Conservation (phyloP, 495 filamentous ascomycete species). For the Annulohypoxylon nitens region DNA sequence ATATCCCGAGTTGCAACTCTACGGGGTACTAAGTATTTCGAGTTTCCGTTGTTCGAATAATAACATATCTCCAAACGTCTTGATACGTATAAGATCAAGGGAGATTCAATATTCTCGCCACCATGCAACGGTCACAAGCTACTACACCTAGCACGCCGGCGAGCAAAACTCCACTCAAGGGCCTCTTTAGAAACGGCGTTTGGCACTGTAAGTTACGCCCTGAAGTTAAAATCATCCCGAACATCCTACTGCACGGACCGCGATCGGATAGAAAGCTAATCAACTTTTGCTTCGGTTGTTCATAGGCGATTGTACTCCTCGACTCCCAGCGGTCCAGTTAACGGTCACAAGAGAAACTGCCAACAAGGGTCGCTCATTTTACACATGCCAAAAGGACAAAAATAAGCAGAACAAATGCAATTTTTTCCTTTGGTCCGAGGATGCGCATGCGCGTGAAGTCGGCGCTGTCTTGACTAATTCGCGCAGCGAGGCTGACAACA, state of each 20-base stretch:
- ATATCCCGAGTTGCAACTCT: conserved; percentile 2
- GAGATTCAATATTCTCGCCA: conserved; percentile 6
- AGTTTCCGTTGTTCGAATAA: not conserved
- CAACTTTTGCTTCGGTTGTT: not conserved
- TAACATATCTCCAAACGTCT: conserved; percentile 1
- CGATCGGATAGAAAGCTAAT: conserved; percentile 18
- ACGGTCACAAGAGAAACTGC: conserved; percentile 74
- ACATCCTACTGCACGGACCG: conserved; percentile 14
- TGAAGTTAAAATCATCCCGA: not conserved
- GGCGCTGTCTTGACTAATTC: conserved; percentile 63
- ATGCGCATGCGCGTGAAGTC: conserved; percentile 70
- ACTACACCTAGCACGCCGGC: conserved; percentile 47
- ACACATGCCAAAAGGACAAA: conserved; percentile 70
- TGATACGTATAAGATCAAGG: not conserved
- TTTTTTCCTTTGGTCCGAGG: conserved; percentile 79
- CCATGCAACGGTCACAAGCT: conserved; percentile 43
- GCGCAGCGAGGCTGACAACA: conserved; percentile 47
- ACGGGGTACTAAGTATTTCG: not conserved
- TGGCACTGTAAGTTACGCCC: conserved; percentile 59
- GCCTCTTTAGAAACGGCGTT: conserved; percentile 60
- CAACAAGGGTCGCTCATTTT: conserved; percentile 78
- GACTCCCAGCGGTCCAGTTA: conserved; percentile 69
- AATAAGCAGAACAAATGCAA: conserved; percentile 63
- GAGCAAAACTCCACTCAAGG: conserved; percentile 60
- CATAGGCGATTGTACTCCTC: conserved; percentile 73